Evolutionary conservation across 176 grass and related monocot genomes (phyloP).

Genomic region (Aechmea fasciata): DNA sequence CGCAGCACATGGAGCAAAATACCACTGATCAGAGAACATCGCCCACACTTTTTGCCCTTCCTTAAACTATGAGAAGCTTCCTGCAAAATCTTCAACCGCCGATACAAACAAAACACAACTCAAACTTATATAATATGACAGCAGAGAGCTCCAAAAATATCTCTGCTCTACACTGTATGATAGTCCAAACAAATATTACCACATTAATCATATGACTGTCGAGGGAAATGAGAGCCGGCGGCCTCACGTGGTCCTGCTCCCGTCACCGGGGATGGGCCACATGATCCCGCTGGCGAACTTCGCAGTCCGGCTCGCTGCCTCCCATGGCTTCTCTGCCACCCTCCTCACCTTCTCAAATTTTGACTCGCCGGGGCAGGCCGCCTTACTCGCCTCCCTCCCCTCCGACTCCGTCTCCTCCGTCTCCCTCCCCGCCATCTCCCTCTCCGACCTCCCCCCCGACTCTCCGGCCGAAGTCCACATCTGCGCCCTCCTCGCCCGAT

Average conservation of each 20-base stretch:
- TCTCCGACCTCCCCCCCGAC: constrained; percentile 37
- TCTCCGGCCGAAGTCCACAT: constrained; percentile 20
- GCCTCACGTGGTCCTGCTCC: constrained; percentile 39
- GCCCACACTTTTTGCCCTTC: too few species aligned
- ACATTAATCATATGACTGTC: too few species aligned
- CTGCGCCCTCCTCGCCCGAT: constrained; percentile 10
- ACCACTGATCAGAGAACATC: too few species aligned
- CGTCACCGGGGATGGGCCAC: constrained; percentile 43
- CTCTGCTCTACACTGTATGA: too few species aligned
- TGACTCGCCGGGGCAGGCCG: constrained; percentile 17
- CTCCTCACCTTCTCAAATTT: constrained; percentile 43
- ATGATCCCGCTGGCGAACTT: constrained; percentile 34
- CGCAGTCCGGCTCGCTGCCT: constrained; percentile 19
- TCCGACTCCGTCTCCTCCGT: constrained; percentile 20
- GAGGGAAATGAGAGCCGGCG: too few species aligned
- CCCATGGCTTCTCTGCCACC: constrained; percentile 32
- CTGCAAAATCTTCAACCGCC: too few species aligned
- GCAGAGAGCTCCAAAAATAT: too few species aligned
- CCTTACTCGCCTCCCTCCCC: constrained; percentile 21
- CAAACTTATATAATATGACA: too few species aligned
- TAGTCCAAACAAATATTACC: too few species aligned
- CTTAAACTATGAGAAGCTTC: too few species aligned
- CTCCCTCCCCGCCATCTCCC: constrained; percentile 31
- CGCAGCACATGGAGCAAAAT: too few species aligned
- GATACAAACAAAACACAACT: too few species aligned